Base-by-base conservation (phyloP, 2,329 filamentous ascomycete genomes). In the Talaromyces sp. region DNA sequence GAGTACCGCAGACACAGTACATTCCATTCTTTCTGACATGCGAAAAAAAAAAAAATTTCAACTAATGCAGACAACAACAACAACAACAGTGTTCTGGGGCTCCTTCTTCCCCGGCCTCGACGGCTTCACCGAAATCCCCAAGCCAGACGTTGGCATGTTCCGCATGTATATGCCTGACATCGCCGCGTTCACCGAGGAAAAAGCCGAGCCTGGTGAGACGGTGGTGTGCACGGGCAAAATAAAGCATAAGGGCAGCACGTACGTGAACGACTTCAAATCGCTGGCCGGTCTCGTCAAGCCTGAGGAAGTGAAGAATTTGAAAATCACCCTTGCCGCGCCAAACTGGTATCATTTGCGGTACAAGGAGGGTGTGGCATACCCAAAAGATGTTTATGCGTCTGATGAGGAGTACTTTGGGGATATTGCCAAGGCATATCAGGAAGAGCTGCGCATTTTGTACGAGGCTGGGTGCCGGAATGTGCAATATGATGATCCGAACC, bases 271-370 rank as follows among this genome's bases (percentile, higher is more conserved):
- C 69, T 84, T 86, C 66, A 81, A 85, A 63, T 83, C 82, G 60
- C 78, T 89, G 58, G 85, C 86, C 70, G 81, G 74, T 56, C 71
- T 84, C 9, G 80, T 90, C 0, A 82, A 87, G 0, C 78, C 84
- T 27, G 83, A 86, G 32, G 78, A 84, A 59, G 84, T 87, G 69
- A 84, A 84, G 65, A 84, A 88, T 65, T 84, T 87, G 73, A 89
- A 90, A 77, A 82, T 90, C 66, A 89, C 87, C 19, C 77, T 90
- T 68, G 84, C 86, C 19, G 85, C 86, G 4, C 86, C 86, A 1
- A 85, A 85, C 71, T 89, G 87, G 83, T 90, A 89, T 71, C 88
- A 91, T 73, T 79, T 88, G 69, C 81, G 86, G 42, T 83, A 84
- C 66, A 81, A 78, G 66, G 78, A 81, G 61, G 81, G 83, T 76